Conservation (phyloP, 805 yeast genomes). For the Candida railenensis region DNA sequence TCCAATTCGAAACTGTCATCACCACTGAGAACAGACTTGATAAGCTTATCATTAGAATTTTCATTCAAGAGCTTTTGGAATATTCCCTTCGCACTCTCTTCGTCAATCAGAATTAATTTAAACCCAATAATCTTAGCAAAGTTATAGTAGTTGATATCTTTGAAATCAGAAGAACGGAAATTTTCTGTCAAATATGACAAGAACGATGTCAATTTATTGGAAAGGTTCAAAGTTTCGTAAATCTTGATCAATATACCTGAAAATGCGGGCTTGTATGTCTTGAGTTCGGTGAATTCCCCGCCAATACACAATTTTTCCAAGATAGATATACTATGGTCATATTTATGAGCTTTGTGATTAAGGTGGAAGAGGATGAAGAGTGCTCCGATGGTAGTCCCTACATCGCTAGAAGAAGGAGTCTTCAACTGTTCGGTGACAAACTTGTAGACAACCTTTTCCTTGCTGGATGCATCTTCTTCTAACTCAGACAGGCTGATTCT, state of each 20-base stretch:
- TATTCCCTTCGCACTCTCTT: constrained; percentile 14
- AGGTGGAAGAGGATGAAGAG: constrained; percentile 28
- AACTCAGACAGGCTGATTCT: constrained; percentile 28
- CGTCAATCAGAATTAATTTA: constrained; percentile 20
- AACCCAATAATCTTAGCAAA: constrained; percentile 31
- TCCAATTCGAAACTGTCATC: background rate
- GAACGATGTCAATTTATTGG: constrained; percentile 22
- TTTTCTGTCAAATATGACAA: constrained; percentile 11
- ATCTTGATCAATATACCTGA: constrained; percentile 49
- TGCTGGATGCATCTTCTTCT: constrained; percentile 15
- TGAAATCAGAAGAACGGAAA: constrained; percentile 11
- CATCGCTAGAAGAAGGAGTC: constrained; percentile 5
- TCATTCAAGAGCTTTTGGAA: constrained; percentile 20
- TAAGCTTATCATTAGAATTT: constrained; percentile 22
- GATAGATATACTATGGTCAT: constrained; percentile 29
- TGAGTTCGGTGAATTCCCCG: background rate
- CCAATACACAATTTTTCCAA: constrained; percentile 28
- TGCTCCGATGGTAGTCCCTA: constrained; percentile 13
- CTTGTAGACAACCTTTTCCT: background rate
- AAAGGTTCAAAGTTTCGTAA: constrained; percentile 44
- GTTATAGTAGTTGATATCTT: constrained; percentile 16
- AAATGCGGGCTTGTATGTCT: constrained; percentile 42
- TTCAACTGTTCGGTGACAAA: constrained; percentile 8
- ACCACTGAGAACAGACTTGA: constrained; percentile 15
- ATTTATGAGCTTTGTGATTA: constrained; percentile 19